Evolutionary conservation across 805 yeast genomes (phyloP).

Genomic region (Kurtzmaniella cleridarum): DNA sequence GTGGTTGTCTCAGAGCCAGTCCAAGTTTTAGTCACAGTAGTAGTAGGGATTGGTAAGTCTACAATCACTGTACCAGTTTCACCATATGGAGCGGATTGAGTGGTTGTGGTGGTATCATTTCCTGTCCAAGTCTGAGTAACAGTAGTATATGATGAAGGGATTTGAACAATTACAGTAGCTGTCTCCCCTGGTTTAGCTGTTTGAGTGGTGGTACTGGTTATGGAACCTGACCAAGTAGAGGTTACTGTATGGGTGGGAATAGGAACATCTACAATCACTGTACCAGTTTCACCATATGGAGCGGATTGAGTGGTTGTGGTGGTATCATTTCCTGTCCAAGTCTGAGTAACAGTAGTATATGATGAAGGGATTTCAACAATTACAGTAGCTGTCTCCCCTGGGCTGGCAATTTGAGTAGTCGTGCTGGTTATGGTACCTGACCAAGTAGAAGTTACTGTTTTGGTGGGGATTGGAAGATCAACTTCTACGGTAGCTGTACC

Average conservation of each 20-base stretch:
- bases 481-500: constrained; percentile 5
- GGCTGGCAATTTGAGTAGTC: constrained; percentile 1
- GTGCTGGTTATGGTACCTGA: not conserved
- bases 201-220: constrained; percentile 6
- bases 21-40: constrained; percentile 7
- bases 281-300: constrained; percentile 5
- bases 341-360: constrained; percentile 5
- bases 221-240: constrained; percentile 8
- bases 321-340: constrained; percentile 6
- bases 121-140: constrained; percentile 7
- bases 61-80: constrained; percentile 3
- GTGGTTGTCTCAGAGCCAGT: constrained; percentile 11
- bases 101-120: constrained; percentile 6
- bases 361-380: constrained; percentile 11
- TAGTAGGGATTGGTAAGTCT: constrained; percentile 4
- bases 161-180: constrained; percentile 12
- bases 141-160: constrained; percentile 8
- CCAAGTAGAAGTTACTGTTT: constrained; percentile 6
- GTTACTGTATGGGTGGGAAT: constrained; percentile 6
- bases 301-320: constrained; percentile 2
- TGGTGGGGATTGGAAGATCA: constrained; percentile 2
- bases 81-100: constrained; percentile 8
- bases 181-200: constrained; percentile 13
- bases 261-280: constrained; percentile 4
- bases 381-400: constrained; percentile 5